A percentile compares a stretch with the other conserved stretches of the same genome.
These are phyloP conservation scores for Gastrolobium villosum DNA, from an alignment of 306 rosid species.

Conservation along the genomic window DNA sequence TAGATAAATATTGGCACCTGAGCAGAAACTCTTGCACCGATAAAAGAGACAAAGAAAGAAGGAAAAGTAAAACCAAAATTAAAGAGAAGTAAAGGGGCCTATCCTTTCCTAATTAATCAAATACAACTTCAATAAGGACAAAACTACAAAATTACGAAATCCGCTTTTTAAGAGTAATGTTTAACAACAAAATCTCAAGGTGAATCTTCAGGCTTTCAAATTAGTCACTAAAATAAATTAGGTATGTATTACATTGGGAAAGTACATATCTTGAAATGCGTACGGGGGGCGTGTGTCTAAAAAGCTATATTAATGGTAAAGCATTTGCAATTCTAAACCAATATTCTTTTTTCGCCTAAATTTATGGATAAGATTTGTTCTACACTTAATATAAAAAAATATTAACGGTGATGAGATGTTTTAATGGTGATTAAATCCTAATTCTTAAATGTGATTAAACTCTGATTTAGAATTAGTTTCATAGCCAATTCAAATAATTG, in stretches of 20 bases:
- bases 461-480: too few species aligned
- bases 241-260: slow-evolving; percentile 28
- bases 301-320: not conserved
- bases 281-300: slow-evolving; percentile 15
- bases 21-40: slow-evolving; percentile 47
- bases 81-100: not conserved
- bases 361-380: not conserved
- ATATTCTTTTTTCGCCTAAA: slow-evolving; percentile 10
- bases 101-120: not conserved
- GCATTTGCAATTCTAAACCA: slow-evolving; percentile 11
- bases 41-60: slow-evolving; percentile 30
- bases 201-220: not conserved
- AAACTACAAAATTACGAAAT: slow-evolving; percentile 27
- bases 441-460: too few species aligned
- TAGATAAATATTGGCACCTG: slow-evolving; percentile 41
- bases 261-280: slow-evolving; percentile 37
- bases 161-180: slow-evolving; percentile 43
- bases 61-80: not conserved
- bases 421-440: too few species aligned
- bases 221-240: slow-evolving; percentile 6
- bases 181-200: slow-evolving; percentile 39
- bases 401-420: too few species aligned
- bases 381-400: not conserved
- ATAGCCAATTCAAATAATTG: too few species aligned
- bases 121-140: slow-evolving; percentile 39